Conservation (phyloP, 169 alveolate genomes). For the Plasmodium chabaudi region DNA sequence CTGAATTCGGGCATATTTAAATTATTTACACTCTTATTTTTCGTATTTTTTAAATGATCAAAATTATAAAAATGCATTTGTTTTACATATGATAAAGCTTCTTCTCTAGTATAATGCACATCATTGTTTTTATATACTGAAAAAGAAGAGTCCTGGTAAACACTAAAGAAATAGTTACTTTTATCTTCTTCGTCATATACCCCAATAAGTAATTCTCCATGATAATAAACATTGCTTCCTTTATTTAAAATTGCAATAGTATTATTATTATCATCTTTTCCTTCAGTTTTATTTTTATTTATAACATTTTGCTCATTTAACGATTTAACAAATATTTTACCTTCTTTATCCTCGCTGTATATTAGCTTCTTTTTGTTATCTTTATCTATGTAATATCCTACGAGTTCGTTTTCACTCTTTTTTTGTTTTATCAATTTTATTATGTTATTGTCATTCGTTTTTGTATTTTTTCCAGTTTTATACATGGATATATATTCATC, state of each 20-base stretch:
- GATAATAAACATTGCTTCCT: slow-evolving; percentile 51
- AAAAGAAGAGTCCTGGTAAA: slow-evolving; percentile 53
- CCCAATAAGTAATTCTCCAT: slow-evolving; percentile 47
- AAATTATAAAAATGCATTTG: slow-evolving; percentile 68
- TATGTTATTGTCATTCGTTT: background rate
- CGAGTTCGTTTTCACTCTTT: slow-evolving; percentile 6
- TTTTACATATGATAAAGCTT: slow-evolving; percentile 53
- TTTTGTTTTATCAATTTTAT: background rate
- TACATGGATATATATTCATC: slow-evolving; percentile 14
- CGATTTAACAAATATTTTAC: slow-evolving; percentile 20
- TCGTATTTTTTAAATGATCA: slow-evolving; percentile 55
- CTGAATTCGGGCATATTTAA: slow-evolving; percentile 19
- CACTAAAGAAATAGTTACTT: slow-evolving; percentile 48
- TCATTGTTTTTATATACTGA: slow-evolving; percentile 48
- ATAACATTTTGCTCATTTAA: background rate
- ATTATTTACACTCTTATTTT: slow-evolving; percentile 5
- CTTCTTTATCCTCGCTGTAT: slow-evolving; percentile 27
- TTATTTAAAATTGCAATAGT: slow-evolving; percentile 20
- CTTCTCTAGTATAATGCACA: slow-evolving; percentile 54
- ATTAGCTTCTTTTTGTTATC: slow-evolving; percentile 33
- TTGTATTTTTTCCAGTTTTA: background rate
- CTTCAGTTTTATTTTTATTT: too few relatives aligned
- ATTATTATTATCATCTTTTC: background rate
- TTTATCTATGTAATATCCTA: slow-evolving; percentile 55
- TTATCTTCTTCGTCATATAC: slow-evolving; percentile 39